A percentile compares a stretch with the other conserved stretches of the same genome.
phyloP scores from a whole-genome alignment of 2,329 filamentous ascomycete genomes.

The Beauveria varroae region DNA sequence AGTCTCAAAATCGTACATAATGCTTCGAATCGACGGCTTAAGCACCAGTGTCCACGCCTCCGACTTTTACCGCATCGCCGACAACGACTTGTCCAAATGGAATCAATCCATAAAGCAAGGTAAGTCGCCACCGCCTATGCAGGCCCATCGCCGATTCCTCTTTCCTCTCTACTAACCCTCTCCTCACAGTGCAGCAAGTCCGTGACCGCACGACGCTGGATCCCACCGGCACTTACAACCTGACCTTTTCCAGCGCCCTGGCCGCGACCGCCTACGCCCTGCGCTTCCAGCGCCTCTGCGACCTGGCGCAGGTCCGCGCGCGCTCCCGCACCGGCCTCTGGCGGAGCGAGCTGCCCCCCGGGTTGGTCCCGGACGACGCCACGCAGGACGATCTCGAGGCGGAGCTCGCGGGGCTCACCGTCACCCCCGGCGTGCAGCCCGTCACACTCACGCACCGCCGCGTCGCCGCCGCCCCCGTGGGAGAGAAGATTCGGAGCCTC shows the following conservation, averaged over 20 bases:
- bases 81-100: constrained; percentile 62
- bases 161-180: not conserved
- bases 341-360: constrained; percentile 20
- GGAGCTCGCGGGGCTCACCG: constrained; percentile 22
- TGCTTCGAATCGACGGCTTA: constrained; percentile 52
- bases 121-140: constrained; percentile 17
- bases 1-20: constrained; percentile 14
- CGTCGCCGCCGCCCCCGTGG: constrained; percentile 20
- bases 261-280: constrained; percentile 54
- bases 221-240: constrained; percentile 56
- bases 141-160: not conserved
- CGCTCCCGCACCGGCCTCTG: constrained; percentile 24
- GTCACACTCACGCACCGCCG: constrained; percentile 16
- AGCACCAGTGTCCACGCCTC: constrained; percentile 53
- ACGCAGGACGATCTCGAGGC: constrained; percentile 14
- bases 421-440: constrained; percentile 21
- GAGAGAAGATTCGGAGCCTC: constrained; percentile 17
- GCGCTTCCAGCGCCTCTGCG: constrained; percentile 26
- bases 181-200: constrained; percentile 48
- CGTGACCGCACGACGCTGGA: constrained; percentile 57
- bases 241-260: constrained; percentile 56
- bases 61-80: constrained; percentile 64
- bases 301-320: constrained; percentile 23
- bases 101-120: constrained; percentile 52
- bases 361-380: constrained; percentile 17